Base-by-base conservation (phyloP, 805 yeast genomes). In the Kazachstania taianensis region DNA sequence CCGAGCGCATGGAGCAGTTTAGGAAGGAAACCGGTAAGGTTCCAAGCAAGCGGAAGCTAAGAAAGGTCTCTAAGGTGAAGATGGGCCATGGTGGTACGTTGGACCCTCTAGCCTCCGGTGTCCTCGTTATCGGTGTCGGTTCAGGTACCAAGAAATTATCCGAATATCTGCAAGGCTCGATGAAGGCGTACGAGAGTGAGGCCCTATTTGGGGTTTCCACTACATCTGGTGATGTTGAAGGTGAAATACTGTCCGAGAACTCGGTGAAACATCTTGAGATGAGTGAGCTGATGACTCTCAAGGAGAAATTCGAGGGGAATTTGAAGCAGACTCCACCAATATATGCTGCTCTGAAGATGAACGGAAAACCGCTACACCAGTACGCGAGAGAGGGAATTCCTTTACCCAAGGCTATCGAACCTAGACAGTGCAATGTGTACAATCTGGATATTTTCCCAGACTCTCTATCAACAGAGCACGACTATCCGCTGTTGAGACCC, bases 11-110 rank as follows among this genome's bases (percentile, higher is more conserved):
- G 22, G 67, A 59, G 48, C 59, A 61, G 35, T 50, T 57, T 19
- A 59, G 61, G 38, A 42, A 52, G 34, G 45, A 56, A 29, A 59
- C 65, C 52, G 65, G 72, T 38, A 58, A 66, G 35, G 66, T 62
- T 37, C 66, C 74, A 25, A 68, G 73, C 30, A 67, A 70, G 40
- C 69, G 72, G 36, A 71, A 72, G 39, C 64, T 71, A 20, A 62
- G 69, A 17, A 66, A 66, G 22, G 63, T 72, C 4, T 46, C 61
- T 5, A 78, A 77, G 48, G 76, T 87, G 23, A 92, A 92, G 52
- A 80, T 89, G 67, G 99, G 99, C 1, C 99, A 92, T 57, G 99
- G 98, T 14, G 99, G 99, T 7, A 92, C 99, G 0, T 65, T 92
- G 26, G 99, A 92, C 52, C 96, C 97, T 0, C 61, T 83, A 29